A percentile compares a stretch with the other conserved stretches of the same genome.
These are phyloP conservation scores for Trichocladium uniseriatum DNA, from an alignment of 495 filamentous ascomycete species.

Conservation along the genomic window DNA sequence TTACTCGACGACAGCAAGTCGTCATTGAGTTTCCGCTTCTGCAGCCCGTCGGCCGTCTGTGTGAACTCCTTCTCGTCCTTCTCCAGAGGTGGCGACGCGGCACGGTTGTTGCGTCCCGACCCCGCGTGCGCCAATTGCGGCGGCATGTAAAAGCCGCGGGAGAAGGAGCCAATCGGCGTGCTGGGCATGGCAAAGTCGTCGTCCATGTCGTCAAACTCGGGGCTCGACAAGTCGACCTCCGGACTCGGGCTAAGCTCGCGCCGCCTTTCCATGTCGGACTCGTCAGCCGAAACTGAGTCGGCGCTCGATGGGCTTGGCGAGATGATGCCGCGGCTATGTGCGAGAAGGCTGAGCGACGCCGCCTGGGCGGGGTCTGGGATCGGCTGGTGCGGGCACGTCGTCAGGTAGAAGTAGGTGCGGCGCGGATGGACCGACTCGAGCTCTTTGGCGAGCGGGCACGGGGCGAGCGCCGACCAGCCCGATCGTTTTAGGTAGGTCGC, in stretches of 20 bases:
- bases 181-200: slow-evolving; percentile 47
- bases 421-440: slow-evolving; percentile 85
- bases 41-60: slow-evolving; percentile 79
- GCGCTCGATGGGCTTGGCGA: slow-evolving; percentile 80
- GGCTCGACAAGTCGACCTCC: slow-evolving; percentile 83
- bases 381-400: slow-evolving; percentile 70
- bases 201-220: slow-evolving; percentile 71
- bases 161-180: slow-evolving; percentile 51
- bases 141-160: slow-evolving; percentile 35
- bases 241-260: slow-evolving; percentile 77
- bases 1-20: slow-evolving; percentile 31
- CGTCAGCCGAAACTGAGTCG: slow-evolving; percentile 57
- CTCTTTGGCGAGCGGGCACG: slow-evolving; percentile 87
- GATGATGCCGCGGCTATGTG: slow-evolving; percentile 47
- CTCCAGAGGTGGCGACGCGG: slow-evolving; percentile 78
- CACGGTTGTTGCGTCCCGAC: slow-evolving; percentile 51
- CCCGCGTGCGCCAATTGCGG: slow-evolving; percentile 28
- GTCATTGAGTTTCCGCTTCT: slow-evolving; percentile 57
- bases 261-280: slow-evolving; percentile 55
- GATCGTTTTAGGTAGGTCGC: slow-evolving; percentile 80
- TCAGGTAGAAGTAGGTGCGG: slow-evolving; percentile 93
- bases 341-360: slow-evolving; percentile 32
- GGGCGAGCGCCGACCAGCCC: slow-evolving; percentile 65
- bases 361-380: slow-evolving; percentile 60
- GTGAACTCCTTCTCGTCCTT: slow-evolving; percentile 96